These are phyloP conservation scores for Xanthoparmelia taractica DNA, from an alignment of 495 filamentous ascomycete species.

Conservation along the genomic window DNA sequence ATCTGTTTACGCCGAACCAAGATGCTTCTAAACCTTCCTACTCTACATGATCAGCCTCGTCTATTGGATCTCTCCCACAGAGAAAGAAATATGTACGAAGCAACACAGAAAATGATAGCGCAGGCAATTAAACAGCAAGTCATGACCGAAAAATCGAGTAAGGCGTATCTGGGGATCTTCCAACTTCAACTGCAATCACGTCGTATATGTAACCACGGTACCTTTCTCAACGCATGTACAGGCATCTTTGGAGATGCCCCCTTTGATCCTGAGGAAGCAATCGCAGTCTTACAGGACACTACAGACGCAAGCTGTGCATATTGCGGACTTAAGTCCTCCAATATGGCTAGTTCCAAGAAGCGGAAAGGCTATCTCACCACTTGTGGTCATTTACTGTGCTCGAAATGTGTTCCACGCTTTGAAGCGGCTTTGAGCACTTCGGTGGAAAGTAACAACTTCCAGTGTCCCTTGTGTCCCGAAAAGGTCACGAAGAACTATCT, in stretches of 20 bases:
- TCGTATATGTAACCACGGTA: slow-evolving; percentile 13
- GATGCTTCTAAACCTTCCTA: slow-evolving; percentile 10
- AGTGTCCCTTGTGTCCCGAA: too few relatives aligned
- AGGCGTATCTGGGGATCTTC: slow-evolving; percentile 2
- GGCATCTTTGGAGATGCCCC: slow-evolving; percentile 10
- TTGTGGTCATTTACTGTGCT: too few relatives aligned
- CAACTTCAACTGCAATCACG: slow-evolving; percentile 12
- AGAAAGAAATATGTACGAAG: slow-evolving; percentile 1
- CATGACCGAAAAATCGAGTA: slow-evolving; percentile 2
- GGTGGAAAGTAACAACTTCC: too few relatives aligned
- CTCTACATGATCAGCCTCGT: not conserved
- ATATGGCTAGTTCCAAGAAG: too few relatives aligned
- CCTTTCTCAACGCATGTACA: too few relatives aligned
- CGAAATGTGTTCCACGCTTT: too few relatives aligned
- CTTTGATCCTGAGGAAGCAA: not conserved
- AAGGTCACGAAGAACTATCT: too few relatives aligned
- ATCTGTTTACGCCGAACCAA: slow-evolving; percentile 37
- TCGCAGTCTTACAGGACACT: not conserved
- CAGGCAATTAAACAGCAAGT: slow-evolving; percentile 12
- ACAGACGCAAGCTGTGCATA: too few relatives aligned
- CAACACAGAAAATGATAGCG: not conserved
- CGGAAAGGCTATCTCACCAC: too few relatives aligned
- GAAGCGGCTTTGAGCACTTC: too few relatives aligned
- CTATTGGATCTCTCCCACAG: not conserved
- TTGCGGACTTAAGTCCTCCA: too few relatives aligned